These are phyloP conservation scores for Fusarium miscanthi DNA, from an alignment of 2,329 filamentous ascomycete genomes.

Conservation along the genomic window DNA sequence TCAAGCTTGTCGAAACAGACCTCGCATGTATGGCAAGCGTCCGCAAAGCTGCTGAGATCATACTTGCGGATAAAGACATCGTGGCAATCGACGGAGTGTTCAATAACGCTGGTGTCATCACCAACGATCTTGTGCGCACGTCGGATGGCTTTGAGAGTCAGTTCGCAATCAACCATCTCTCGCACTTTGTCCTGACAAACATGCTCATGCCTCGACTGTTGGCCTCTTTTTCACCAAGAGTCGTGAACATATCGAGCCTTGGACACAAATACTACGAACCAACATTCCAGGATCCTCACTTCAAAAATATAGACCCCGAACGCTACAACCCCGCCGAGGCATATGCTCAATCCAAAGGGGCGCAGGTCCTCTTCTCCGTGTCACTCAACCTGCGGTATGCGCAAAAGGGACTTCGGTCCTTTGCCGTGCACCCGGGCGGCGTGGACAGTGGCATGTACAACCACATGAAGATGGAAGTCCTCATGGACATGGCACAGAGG, in stretches of 20 bases:
- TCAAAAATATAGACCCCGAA: rapidly evolving
- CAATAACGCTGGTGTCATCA: background rate
- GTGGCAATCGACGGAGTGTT: background rate
- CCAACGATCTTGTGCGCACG: background rate
- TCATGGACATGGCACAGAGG: background rate
- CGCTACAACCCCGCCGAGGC: background rate
- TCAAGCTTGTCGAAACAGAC: no score
- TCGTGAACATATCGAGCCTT: background rate
- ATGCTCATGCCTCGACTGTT: background rate
- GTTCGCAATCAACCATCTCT: background rate
- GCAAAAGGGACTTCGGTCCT: background rate
- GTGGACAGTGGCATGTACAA: background rate
- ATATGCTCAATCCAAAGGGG: background rate
- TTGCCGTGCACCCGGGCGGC: background rate
- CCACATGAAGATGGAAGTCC: background rate
- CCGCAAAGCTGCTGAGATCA: background rate
- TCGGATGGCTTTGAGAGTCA: background rate
- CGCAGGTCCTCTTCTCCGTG: background rate
- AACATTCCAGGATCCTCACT: background rate
- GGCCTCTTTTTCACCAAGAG: rapidly evolving
- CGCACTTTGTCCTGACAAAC: background rate
- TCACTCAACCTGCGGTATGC: background rate
- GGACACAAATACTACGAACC: background rate
- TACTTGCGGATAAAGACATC: background rate
- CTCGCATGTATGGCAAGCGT: background rate